Evolutionary conservation across 768 basidiomycete genomes (phyloP), one percentile per base, ranked within the genome.

Genomic region (Calocera viscosa): DNA sequence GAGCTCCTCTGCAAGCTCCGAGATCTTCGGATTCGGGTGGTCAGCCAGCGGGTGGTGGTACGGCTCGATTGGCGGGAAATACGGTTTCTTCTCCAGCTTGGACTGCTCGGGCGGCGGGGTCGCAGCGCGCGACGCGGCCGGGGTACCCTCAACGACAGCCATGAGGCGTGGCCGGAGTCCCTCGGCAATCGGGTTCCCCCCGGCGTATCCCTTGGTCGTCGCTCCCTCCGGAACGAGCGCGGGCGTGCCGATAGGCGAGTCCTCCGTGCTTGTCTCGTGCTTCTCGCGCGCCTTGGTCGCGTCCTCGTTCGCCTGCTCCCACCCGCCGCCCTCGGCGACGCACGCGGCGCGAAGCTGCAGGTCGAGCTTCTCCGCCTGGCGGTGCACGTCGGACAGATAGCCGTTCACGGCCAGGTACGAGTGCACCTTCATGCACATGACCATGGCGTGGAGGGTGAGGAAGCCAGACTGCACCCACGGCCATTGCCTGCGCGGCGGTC

Each of bases 401-500:
- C 95, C 92, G 73, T 97, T 97, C 47, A 88, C 83, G 24, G 87
- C 82, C 75, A 90, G 84, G 76, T 97, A 99, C 2, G 93, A 96
- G 75, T 99, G 94, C 81, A 95, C 88, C 77, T 96, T 91, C 91
- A 94, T 94, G 71, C 93, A 83, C 86, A 94, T 87, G 68, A 87
- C 90, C 24, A 98, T 79, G 10, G 89, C 86, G 74, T 97, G 94
- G 63, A 93, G 76, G 0, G 89, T 94, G 63, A 94, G 78, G 75
- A 89, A 94, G 5, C 91, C 93, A 3, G 89, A 90, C 74, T 97
- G 94, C 3, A 97, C 94, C 94, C 94, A 97, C 38, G 92, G 93
- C 94, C 94, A 97, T 72, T 93, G 83, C 64, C 93, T 90, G 68
- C n/a, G 8, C 5, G 14, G 14, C 35, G 7, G 14, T 38, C 35